Conservation (phyloP, 2,329 filamentous ascomycete genomes). For the Emydomyces testavorans region DNA sequence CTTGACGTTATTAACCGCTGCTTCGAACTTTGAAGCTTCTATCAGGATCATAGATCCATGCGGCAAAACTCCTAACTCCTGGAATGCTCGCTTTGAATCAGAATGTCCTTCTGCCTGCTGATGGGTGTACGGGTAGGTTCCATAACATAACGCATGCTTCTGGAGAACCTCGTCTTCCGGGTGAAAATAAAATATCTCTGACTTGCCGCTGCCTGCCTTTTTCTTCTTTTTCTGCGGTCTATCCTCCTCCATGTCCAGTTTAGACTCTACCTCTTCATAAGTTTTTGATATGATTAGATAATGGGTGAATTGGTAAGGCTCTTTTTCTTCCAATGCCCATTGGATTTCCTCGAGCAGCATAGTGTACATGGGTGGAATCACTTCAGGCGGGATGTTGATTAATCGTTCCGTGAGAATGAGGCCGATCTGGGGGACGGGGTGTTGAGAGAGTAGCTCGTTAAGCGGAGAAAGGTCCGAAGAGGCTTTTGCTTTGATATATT, state of each 20-base stretch:
- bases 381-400: slow-evolving; percentile 92
- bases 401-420: slow-evolving; percentile 83
- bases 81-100: slow-evolving; percentile 88
- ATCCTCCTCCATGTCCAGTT: slow-evolving; percentile 56
- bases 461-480: slow-evolving; percentile 46
- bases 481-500: slow-evolving; percentile 54
- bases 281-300: slow-evolving; percentile 85
- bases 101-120: slow-evolving; percentile 64
- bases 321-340: slow-evolving; percentile 76
- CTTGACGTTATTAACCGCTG: slow-evolving; percentile 61
- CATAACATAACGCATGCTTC: slow-evolving; percentile 58
- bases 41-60: slow-evolving; percentile 78
- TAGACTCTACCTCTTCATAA: slow-evolving; percentile 80
- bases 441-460: slow-evolving; percentile 45
- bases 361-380: slow-evolving; percentile 83
- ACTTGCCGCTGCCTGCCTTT: slow-evolving; percentile 34
- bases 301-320: slow-evolving; percentile 86
- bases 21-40: slow-evolving; percentile 63
- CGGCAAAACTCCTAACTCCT: slow-evolving; percentile 79
- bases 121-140: slow-evolving; percentile 66
- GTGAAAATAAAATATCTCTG: slow-evolving; percentile 78
- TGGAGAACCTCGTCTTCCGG: slow-evolving; percentile 87
- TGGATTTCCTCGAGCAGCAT: slow-evolving; percentile 89
- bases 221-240: slow-evolving; percentile 58
- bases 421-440: slow-evolving; percentile 54